A percentile compares a stretch with the other conserved stretches of the same genome.
phyloP scores from a whole-genome alignment of 202 grass and related monocot genomes.

The Dendrocalamus latiflorus region DNA sequence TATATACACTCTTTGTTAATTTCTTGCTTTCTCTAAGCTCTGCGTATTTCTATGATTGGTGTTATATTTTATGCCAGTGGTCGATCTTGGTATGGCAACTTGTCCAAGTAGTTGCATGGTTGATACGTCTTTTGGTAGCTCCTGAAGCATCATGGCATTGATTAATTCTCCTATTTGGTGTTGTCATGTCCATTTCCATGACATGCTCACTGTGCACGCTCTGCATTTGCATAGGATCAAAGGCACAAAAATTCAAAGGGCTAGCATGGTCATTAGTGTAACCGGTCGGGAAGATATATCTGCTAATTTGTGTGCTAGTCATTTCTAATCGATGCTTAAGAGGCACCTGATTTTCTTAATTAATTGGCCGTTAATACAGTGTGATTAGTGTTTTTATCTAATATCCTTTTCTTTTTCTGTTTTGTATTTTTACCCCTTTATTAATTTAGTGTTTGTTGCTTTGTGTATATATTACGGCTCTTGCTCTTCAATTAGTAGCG shows the following conservation, averaged over 20 bases:
- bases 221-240: no score
- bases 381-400: not conserved
- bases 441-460: no score
- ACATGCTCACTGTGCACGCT: not conserved
- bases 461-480: no score
- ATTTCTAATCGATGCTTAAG: not conserved
- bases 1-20: not conserved
- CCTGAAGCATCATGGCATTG: not conserved
- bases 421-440: not conserved
- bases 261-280: no score
- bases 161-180: not conserved
- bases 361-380: not conserved
- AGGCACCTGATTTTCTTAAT: not conserved
- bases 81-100: not conserved
- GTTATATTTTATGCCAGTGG: not conserved
- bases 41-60: not conserved
- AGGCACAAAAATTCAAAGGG: no score
- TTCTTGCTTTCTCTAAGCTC: not conserved
- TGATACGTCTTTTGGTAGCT: slow-evolving; percentile 23
- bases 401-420: not conserved
- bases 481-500: no score
- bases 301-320: not conserved
- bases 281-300: not conserved
- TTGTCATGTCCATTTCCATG: not conserved
- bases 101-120: slow-evolving; percentile 7